Percentiles rank a stretch among this genome's conserved stretches.
These are phyloP conservation scores for Orbilia ellipsospora DNA, from an alignment of 2,329 filamentous ascomycete species.

Conservation along the genomic window DNA sequence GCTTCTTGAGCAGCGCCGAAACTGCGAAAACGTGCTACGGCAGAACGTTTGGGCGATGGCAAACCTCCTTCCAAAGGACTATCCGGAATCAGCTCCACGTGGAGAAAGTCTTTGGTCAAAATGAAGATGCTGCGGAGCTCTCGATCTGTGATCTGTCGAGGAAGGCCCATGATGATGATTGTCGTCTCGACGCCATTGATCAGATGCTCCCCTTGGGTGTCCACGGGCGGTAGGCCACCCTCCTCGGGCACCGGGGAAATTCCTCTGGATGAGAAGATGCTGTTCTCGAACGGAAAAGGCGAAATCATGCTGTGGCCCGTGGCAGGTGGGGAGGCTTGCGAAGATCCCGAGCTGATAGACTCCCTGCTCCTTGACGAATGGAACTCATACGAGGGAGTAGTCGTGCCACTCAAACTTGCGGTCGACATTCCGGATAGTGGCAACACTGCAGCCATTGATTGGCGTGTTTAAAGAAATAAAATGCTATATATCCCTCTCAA, in stretches of 20 bases:
- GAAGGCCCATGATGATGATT: constrained; percentile 57
- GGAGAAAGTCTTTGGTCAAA: constrained; percentile 57
- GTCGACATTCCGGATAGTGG: constrained; percentile 53
- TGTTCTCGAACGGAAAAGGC: constrained; percentile 51
- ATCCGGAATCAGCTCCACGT: constrained; percentile 52
- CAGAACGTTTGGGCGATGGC: constrained; percentile 54
- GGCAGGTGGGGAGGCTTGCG: constrained; percentile 52
- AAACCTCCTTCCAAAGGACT: constrained; percentile 47
- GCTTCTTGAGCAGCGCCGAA: constrained; percentile 58
- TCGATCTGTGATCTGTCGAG: constrained; percentile 56
- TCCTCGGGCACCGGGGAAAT: constrained; percentile 54
- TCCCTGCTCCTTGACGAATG: constrained; percentile 50
- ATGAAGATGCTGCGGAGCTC: constrained; percentile 58
- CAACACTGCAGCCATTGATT: constrained; percentile 55
- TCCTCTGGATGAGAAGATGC: constrained; percentile 53
- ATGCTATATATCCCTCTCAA: constrained; percentile 52
- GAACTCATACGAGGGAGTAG: constrained; percentile 53
- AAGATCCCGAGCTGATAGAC: constrained; percentile 54
- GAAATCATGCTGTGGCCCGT: constrained; percentile 56
- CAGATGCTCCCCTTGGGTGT: constrained; percentile 20
- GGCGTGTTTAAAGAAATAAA: constrained; percentile 29
- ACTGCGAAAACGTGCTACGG: constrained; percentile 57
- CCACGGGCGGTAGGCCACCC: constrained; percentile 30
- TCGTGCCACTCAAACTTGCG: constrained; percentile 54
- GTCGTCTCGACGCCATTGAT: constrained; percentile 45